These are phyloP conservation scores for Chrysopogon serrulatus DNA, from an alignment of 176 grass and related monocot genomes.

Conservation along the genomic window DNA sequence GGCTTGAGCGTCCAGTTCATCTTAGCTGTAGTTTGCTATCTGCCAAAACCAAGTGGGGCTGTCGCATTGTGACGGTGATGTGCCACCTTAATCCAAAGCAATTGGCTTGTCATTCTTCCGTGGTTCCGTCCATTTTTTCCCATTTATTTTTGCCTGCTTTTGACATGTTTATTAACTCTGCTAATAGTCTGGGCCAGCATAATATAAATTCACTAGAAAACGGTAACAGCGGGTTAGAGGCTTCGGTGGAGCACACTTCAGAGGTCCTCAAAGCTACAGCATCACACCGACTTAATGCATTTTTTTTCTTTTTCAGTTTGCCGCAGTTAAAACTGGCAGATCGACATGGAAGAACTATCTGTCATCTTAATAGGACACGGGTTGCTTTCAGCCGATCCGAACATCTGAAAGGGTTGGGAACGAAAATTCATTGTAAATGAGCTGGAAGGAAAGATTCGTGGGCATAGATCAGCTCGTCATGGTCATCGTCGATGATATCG, in stretches of 20 bases:
- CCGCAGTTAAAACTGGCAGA: background rate
- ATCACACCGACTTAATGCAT: background rate
- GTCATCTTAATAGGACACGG: no score
- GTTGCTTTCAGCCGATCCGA: no score
- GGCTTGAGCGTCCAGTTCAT: background rate
- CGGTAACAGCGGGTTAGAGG: background rate
- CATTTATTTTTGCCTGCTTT: background rate
- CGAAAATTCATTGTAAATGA: no score
- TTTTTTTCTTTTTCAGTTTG: background rate
- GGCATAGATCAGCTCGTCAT: no score
- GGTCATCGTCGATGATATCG: no score
- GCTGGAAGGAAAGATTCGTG: no score
- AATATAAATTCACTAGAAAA: background rate
- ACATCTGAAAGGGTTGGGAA: no score
- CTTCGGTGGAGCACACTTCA: background rate
- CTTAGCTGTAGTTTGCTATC: background rate
- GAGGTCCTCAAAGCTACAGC: background rate
- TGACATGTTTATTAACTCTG: background rate
- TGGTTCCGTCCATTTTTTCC: background rate
- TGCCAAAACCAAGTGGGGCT: background rate
- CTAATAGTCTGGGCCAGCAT: background rate
- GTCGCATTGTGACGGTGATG: background rate
- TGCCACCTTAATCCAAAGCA: constrained; percentile 3
- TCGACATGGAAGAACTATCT: no score
- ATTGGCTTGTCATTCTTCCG: background rate